A percentile compares a stretch with the other conserved stretches of the same genome.
Evolutionary conservation across 352 stramenopile species (phyloP).

Genomic region (Phytophthora kernoviae): DNA sequence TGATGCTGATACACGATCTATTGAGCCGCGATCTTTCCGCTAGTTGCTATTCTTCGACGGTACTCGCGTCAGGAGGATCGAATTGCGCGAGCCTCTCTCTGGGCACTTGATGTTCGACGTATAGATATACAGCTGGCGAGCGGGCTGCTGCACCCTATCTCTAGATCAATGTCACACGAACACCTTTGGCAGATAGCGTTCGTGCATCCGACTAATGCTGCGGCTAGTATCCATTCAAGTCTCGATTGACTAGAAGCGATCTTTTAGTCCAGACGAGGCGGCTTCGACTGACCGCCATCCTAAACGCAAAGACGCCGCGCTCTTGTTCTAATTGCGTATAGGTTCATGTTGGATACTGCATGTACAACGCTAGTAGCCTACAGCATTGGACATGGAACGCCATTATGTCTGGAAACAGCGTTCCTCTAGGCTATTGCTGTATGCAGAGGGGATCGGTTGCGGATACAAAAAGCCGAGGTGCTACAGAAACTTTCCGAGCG

Average conservation of each 20-base stretch:
- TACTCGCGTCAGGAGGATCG: conserved; percentile 1
- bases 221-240: no score
- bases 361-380: no score
- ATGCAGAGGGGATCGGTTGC: no score
- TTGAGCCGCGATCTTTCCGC: no score
- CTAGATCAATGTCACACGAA: no score
- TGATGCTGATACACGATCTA: no score
- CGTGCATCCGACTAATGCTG: no score
- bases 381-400: neutral
- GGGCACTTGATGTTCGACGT: conserved; percentile 31
- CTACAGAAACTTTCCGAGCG: no score
- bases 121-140: conserved; percentile 1
- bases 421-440: neutral
- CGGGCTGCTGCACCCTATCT: no score
- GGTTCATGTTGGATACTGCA: no score
- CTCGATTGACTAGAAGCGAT: neutral
- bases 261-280: conserved; percentile 4
- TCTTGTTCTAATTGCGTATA: conserved; percentile 12
- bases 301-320: conserved; percentile 9
- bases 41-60: conserved; percentile 11
- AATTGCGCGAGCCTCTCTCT: conserved; percentile 11
- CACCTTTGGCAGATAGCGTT: no score
- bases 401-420: neutral
- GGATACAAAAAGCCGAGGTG: no score
- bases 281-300: conserved; percentile 9